Base-by-base conservation (phyloP, 116 monocot species). In the Cymodocea nodosa region DNA sequence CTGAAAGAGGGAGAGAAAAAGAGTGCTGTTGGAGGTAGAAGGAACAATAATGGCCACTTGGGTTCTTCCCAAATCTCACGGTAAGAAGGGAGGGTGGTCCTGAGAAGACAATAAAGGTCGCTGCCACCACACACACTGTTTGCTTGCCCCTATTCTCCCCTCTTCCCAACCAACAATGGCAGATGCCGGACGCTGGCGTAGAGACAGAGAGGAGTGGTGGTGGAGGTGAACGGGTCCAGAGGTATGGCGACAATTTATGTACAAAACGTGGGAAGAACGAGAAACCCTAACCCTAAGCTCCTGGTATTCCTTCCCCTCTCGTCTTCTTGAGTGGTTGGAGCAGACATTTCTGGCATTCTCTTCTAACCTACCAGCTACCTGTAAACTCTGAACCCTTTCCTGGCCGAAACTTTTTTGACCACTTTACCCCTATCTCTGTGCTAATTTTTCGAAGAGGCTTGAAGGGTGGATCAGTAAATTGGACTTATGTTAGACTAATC, bases 31-130 rank as follows among this genome's bases (percentile, higher is more conserved):
- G 68, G 51, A 25, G 58, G 23, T 53, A 62, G 34, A 74, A 79
- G 80, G 74, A 84, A 74, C 39, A 83, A 71, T 70, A 70, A 77
- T 77, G 44, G 50, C 73, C 50, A 61, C 16, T 36, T 61, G 37
- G 35, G 61, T 36, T 36, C 17, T 16, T 8, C 35, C n/a, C 36
- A n/a, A 23, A 35, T 17, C 61, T 61, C 61, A 9, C 54, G 4
- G 54, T 5, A 16, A n/a, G 2, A 16, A 16, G 4, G 17, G 54
- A 54, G 54, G 54, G 6, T 13, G 54, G 44, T 10, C 44, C 44
- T 12, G 12, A 44, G 44, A 44, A 44, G 44, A 12, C 1, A 44
- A 44, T 44, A 44, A 44, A 44, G 44, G 44, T 44, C 12, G 11
- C 12, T 4, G 4, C 57, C 57, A 23, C 8, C 23, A 57, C 23